Percentiles rank a stretch among this genome's conserved stretches.
Conservation (phyloP, 208 protist species). For the Leishmania turanica region DNA sequence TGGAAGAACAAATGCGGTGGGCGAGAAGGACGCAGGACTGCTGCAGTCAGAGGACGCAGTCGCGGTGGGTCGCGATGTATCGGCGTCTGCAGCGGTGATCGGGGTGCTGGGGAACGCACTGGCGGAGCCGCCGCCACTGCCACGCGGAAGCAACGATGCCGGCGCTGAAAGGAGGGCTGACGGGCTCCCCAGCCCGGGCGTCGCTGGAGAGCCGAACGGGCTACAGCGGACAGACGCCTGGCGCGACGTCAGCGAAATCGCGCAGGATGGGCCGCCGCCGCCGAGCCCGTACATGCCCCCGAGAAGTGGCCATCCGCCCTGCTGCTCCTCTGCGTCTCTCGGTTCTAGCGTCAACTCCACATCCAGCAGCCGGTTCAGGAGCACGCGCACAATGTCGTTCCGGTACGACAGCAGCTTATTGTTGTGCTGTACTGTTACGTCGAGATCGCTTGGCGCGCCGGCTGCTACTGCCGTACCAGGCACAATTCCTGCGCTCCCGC, state of each 20-base stretch:
- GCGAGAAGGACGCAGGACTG: slow-evolving; percentile 20
- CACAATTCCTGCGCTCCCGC: background rate
- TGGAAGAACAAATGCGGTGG: background rate
- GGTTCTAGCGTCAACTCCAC: slow-evolving; percentile 71
- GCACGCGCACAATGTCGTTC: slow-evolving; percentile 67
- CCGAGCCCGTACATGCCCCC: background rate
- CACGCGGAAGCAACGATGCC: background rate
- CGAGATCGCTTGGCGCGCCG: slow-evolving; percentile 1
- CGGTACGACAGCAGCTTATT: slow-evolving; percentile 71
- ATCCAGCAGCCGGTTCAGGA: slow-evolving; percentile 60
- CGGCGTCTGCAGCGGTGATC: background rate
- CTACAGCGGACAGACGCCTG: background rate
- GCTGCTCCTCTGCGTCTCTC: slow-evolving; percentile 20
- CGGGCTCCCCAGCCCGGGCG: slow-evolving; percentile 14
- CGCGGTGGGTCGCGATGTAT: background rate
- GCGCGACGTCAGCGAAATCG: background rate
- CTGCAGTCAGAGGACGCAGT: slow-evolving; percentile 14
- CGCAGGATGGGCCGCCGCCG: slow-evolving; percentile 1
- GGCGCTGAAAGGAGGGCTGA: slow-evolving; percentile 1
- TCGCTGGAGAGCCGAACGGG: slow-evolving; percentile 16
- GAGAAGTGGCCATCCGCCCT: background rate
- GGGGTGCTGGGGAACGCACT: background rate
- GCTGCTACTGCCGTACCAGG: background rate
- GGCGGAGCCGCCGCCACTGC: background rate
- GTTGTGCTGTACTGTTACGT: slow-evolving; percentile 40